A percentile compares a stretch with the other conserved stretches of the same genome.
Conservation (phyloP, 2,329 filamentous ascomycete genomes). For the Pseudocercospora eumusae region DNA sequence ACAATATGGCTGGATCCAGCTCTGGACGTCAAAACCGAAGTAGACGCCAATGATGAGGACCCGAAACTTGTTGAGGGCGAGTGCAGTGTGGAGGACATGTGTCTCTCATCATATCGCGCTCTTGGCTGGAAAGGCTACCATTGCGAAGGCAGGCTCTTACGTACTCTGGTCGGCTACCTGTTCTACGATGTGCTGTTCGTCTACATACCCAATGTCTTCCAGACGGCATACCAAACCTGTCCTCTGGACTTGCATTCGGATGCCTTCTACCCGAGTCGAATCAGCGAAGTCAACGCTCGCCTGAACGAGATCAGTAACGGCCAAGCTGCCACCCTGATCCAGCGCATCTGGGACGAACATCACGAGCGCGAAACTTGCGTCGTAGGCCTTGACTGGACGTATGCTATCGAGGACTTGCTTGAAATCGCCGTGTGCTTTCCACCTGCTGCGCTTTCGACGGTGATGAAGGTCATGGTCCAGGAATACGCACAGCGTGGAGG, state of each 20-base stretch:
- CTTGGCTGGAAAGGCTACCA: slow-evolving; percentile 95
- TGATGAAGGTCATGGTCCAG: slow-evolving; percentile 94
- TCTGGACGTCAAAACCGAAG: slow-evolving; percentile 15
- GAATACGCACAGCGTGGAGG: slow-evolving; percentile 86
- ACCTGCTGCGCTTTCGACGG: slow-evolving; percentile 73
- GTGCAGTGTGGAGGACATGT: slow-evolving; percentile 93
- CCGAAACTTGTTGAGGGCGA: slow-evolving; percentile 54
- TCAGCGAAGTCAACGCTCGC: slow-evolving; percentile 84
- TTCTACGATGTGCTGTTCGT: slow-evolving; percentile 93
- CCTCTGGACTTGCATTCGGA: slow-evolving; percentile 92
- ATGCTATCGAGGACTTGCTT: slow-evolving; percentile 72
- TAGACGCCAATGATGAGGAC: slow-evolving; percentile 14
- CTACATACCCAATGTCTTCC: slow-evolving; percentile 95
- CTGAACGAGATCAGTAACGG: slow-evolving; percentile 88
- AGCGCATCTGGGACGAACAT: slow-evolving; percentile 67
- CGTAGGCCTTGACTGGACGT: slow-evolving; percentile 91
- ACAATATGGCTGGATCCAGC: slow-evolving; percentile 81
- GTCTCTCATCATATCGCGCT: slow-evolving; percentile 77
- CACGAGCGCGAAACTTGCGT: slow-evolving; percentile 74
- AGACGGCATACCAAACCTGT: slow-evolving; percentile 91
- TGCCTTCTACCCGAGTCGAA: slow-evolving; percentile 82
- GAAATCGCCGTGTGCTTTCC: slow-evolving; percentile 79
- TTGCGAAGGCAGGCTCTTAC: slow-evolving; percentile 83
- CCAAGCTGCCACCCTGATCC: slow-evolving; percentile 66
- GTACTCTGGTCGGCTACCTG: slow-evolving; percentile 80